Conservation (phyloP, 192 early-diverging fungal genomes). For the Coemansia javaensis region DNA sequence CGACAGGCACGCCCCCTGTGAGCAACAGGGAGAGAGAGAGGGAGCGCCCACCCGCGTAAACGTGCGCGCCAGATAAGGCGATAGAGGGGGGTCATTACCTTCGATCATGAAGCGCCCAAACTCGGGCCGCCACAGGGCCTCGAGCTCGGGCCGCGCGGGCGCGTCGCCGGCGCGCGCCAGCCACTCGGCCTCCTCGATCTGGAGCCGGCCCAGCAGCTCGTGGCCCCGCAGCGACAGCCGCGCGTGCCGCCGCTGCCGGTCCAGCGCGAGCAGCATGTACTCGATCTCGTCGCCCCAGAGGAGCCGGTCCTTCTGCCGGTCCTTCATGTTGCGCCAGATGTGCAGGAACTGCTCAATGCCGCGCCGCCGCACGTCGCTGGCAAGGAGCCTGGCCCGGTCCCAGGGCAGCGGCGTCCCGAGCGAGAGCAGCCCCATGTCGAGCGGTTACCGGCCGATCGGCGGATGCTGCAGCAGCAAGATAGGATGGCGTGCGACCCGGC, state of each 20-base stretch:
- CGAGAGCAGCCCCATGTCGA: slow-evolving; percentile 93
- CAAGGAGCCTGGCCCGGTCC: slow-evolving; percentile 80
- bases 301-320: slow-evolving; percentile 70
- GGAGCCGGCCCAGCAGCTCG: slow-evolving; percentile 69
- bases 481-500: too few species aligned
- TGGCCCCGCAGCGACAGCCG: slow-evolving; percentile 75
- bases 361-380: slow-evolving; percentile 80
- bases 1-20: too few species aligned
- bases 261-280: slow-evolving; percentile 82
- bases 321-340: slow-evolving; percentile 79
- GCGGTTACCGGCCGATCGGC: too few species aligned
- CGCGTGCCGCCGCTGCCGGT: slow-evolving; percentile 66
- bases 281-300: slow-evolving; percentile 98
- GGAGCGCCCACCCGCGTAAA: too few species aligned
- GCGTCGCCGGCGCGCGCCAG: slow-evolving; percentile 17
- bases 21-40: too few species aligned
- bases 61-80: too few species aligned
- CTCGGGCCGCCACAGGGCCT: slow-evolving; percentile 91
- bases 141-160: slow-evolving; percentile 45
- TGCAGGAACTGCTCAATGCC: slow-evolving; percentile 93
- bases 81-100: slow-evolving; percentile 48
- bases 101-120: slow-evolving; percentile 98
- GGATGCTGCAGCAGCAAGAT: too few species aligned
- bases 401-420: slow-evolving; percentile 97
- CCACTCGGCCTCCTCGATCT: slow-evolving; percentile 67